Conservation (phyloP, 2,329 filamentous ascomycete genomes). For the Paraphaeosphaeria minitans region DNA sequence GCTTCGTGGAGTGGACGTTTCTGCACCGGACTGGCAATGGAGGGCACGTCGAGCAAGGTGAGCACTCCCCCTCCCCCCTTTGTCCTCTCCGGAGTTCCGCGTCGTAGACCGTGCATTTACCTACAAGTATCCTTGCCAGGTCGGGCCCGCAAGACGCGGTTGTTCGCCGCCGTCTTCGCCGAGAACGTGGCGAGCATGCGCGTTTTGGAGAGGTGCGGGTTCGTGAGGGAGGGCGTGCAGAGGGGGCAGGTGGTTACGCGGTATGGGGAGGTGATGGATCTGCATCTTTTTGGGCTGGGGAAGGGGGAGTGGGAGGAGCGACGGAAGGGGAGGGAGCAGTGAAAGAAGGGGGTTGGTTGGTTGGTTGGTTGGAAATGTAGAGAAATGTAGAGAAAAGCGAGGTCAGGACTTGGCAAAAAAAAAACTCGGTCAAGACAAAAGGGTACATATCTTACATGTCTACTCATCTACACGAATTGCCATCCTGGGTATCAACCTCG, state of each 20-base stretch:
- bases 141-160: conserved; percentile 22
- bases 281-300: conserved; percentile 43
- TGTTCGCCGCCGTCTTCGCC: conserved; percentile 38
- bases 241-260: conserved; percentile 41
- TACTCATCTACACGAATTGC: no score
- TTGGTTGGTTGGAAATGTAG: background rate
- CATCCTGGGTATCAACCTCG: background rate
- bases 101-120: no score
- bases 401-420: no score
- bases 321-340: conserved; percentile 10
- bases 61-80: no score
- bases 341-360: background rate
- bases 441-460: background rate
- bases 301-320: conserved; percentile 37
- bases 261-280: conserved; percentile 38
- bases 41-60: no score
- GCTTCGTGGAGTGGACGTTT: conserved; percentile 45
- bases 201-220: conserved; percentile 48
- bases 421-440: background rate
- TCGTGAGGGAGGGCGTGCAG: conserved; percentile 43
- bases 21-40: conserved; percentile 9
- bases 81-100: no score
- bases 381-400: no score
- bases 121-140: no score
- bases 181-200: conserved; percentile 44